Base-by-base conservation (phyloP, 2,329 filamentous ascomycete genomes). In the Alternaria arbusti region DNA sequence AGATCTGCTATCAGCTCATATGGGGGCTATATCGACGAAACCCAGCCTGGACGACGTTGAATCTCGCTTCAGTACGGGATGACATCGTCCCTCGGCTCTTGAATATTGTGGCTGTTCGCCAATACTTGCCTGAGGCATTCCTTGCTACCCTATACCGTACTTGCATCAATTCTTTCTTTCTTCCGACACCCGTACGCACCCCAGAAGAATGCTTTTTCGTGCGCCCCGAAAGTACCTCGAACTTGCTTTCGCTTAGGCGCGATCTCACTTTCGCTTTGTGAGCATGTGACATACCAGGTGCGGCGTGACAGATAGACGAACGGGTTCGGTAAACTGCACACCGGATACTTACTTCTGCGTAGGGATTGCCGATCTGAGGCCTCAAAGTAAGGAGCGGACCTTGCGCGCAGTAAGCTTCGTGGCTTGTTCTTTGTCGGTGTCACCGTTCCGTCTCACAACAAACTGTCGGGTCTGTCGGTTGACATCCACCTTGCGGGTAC, bases 341-440 rank as follows among this genome's bases (percentile, higher is more conserved):
- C 54, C 45, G 57, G 46, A 63, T 17, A 60, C 28, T 40, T 32
- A 44, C 60, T 54, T 30, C 44, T 55, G 56, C 51, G 44, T 65
- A 64, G 62, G 62, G 64, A 69, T 63, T 65, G 59, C 60, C 28
- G 23, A 59, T 57, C 51, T 44, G 59, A 52, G 46, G 52, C 49
- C 32, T 28, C 36, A 23, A 51, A 66, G 57, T 61, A 68, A 66
- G 61, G 61, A 68, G 54, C 22, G 28, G 56, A 50, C 52, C 63
- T 62, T 60, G 59, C 59, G 59, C 59, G 55, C 61, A 23, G 58
- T 64, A 69, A 70, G 59, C 65, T 64, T 66, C 49, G 66, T 70
- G 68, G 66, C 68, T 52, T 68, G 58, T 52, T 68, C 56, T 63
- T 63, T 59, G 56, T 30, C 55, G 40, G 69, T 70, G 67, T 69